Conservation (phyloP, 2,329 filamentous ascomycete species). For the Aulographum hederae region DNA sequence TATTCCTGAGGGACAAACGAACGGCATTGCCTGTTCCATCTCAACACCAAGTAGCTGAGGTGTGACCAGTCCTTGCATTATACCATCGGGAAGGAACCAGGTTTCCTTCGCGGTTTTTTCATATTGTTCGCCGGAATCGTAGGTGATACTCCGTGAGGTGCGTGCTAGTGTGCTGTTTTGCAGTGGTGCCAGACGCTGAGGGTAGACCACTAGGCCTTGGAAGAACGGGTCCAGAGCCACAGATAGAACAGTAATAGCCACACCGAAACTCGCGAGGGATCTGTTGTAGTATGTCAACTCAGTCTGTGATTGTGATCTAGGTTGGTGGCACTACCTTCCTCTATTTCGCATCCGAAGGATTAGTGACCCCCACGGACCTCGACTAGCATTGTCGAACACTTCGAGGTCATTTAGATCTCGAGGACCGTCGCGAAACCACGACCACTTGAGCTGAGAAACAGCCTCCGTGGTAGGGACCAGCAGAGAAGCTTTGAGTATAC, state of each 20-base stretch:
- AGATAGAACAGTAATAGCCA: slow-evolving; percentile 8
- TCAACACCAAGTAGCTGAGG: slow-evolving; percentile 1
- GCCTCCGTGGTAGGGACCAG: slow-evolving; percentile 14
- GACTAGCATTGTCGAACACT: slow-evolving; percentile 11
- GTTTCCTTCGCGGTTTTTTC: neutral
- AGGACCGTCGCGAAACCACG: slow-evolving; percentile 12
- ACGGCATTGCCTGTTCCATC: neutral
- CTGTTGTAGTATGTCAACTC: too few relatives aligned
- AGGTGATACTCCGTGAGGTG: neutral
- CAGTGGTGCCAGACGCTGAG: slow-evolving; percentile 8
- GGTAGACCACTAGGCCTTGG: slow-evolving; percentile 14
- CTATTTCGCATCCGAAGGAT: neutral
- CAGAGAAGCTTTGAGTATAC: slow-evolving; percentile 13
- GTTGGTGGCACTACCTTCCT: neutral
- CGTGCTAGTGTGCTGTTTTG: slow-evolving; percentile 8
- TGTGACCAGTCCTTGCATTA: neutral
- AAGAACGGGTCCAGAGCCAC: slow-evolving; percentile 14
- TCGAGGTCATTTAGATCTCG: slow-evolving; percentile 12
- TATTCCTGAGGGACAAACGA: slow-evolving; percentile 3
- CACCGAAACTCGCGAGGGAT: slow-evolving; percentile 10
- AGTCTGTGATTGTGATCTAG: neutral
- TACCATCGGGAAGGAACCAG: neutral
- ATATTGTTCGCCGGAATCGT: neutral
- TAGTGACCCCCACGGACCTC: slow-evolving; percentile 5
- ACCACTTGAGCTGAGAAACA: slow-evolving; percentile 20